These are phyloP conservation scores for Calonectria hongkongensis DNA, from an alignment of 2,329 filamentous ascomycete genomes.

Conservation along the genomic window DNA sequence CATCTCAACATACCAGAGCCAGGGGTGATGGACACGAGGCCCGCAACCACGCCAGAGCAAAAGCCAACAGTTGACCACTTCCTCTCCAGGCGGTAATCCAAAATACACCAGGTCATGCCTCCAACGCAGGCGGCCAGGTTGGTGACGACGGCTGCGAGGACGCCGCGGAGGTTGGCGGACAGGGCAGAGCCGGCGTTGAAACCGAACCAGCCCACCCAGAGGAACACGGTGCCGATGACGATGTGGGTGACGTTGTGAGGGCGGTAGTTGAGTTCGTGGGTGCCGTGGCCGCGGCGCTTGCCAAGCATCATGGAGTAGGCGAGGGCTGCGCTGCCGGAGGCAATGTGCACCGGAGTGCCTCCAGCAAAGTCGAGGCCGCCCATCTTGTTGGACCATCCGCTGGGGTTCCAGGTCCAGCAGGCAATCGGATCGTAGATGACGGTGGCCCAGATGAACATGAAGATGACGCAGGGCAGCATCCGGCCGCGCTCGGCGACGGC, in stretches of 20 bases:
- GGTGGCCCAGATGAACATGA: constrained; percentile 95
- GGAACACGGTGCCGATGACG: constrained; percentile 92
- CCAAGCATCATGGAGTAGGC: constrained; percentile 95
- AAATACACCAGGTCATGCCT: constrained; percentile 90
- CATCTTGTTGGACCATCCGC: constrained; percentile 86
- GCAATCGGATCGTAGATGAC: constrained; percentile 94
- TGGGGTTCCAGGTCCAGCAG: constrained; percentile 95
- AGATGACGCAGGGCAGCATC: constrained; percentile 91
- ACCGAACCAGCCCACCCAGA: constrained; percentile 97
- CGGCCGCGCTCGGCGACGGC: constrained; percentile 91
- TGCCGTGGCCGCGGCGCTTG: constrained; percentile 88
- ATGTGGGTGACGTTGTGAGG: constrained; percentile 96
- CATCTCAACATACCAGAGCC: constrained; percentile 77
- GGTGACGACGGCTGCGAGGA: constrained; percentile 91
- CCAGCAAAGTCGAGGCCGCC: constrained; percentile 93
- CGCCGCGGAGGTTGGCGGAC: constrained; percentile 86
- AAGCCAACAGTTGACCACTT: constrained; percentile 97
- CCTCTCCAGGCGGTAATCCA: constrained; percentile 91
- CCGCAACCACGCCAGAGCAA: constrained; percentile 92
- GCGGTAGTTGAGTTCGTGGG: constrained; percentile 91
- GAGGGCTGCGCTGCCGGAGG: constrained; percentile 87
- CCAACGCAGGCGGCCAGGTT: constrained; percentile 90
- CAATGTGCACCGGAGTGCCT: constrained; percentile 92
- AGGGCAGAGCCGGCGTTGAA: constrained; percentile 93
- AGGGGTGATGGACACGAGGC: constrained; percentile 91